A percentile compares a stretch with the other conserved stretches of the same genome.
These are phyloP conservation scores for Lyophyllum semitale DNA, from an alignment of 768 basidiomycete species.

Conservation along the genomic window DNA sequence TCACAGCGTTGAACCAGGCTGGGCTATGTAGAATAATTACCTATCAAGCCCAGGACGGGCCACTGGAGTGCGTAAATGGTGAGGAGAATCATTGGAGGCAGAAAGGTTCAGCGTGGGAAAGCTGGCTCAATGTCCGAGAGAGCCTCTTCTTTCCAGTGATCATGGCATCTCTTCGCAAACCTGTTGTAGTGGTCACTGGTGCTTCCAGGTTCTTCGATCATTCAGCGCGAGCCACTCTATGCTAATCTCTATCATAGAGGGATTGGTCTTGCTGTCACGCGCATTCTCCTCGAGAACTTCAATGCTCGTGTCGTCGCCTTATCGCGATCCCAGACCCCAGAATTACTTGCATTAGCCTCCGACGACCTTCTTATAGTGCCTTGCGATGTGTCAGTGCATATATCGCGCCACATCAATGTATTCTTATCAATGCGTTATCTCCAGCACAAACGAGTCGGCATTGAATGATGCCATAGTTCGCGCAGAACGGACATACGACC, in stretches of 20 bases:
- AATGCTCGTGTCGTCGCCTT: slow-evolving; percentile 73
- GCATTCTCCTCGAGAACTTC: slow-evolving; percentile 62
- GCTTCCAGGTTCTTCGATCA: slow-evolving; percentile 64
- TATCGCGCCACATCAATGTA: slow-evolving; percentile 6
- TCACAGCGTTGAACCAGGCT: too few relatives aligned
- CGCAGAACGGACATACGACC: slow-evolving; percentile 55
- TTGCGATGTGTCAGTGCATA: slow-evolving; percentile 73
- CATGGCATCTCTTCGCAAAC: slow-evolving; percentile 29
- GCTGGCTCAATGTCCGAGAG: too few relatives aligned
- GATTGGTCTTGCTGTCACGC: slow-evolving; percentile 80
- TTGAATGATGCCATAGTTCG: slow-evolving; percentile 56
- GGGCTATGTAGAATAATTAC: too few relatives aligned
- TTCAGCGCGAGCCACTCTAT: slow-evolving; percentile 3
- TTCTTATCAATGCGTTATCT: slow-evolving; percentile 4
- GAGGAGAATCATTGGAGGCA: too few relatives aligned
- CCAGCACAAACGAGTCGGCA: slow-evolving; percentile 60
- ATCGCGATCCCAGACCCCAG: slow-evolving; percentile 69
- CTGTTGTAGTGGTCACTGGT: slow-evolving; percentile 80
- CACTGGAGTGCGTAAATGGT: too few relatives aligned
- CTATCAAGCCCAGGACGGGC: too few relatives aligned
- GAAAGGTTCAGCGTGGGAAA: too few relatives aligned
- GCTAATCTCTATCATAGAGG: slow-evolving; percentile 35
- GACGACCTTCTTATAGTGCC: slow-evolving; percentile 53
- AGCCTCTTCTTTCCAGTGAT: slow-evolving; percentile 15
- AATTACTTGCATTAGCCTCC: slow-evolving; percentile 54